phyloP scores from a whole-genome alignment of 768 basidiomycete genomes.

The Auriculariales sp. region DNA sequence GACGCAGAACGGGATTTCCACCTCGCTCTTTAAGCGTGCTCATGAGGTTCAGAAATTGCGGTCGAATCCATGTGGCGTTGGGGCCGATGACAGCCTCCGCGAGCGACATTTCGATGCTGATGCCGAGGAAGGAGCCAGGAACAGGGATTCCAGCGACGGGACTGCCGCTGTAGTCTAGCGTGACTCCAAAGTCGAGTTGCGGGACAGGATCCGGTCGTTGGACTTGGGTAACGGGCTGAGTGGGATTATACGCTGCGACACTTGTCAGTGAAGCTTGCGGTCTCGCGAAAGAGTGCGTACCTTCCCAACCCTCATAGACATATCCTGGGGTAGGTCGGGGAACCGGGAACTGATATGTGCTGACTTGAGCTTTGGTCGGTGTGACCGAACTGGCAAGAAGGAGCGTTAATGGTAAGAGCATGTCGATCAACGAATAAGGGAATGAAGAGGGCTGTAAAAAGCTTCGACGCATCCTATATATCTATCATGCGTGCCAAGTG shows the following conservation, averaged over 20 bases:
- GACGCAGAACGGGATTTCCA: conserved; percentile 24
- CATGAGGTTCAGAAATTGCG: conserved; percentile 32
- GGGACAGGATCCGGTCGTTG: background rate
- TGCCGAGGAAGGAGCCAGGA: conserved; percentile 40
- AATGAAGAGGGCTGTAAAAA: too few relatives aligned
- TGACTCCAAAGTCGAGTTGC: background rate
- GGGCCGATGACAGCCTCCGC: conserved; percentile 33
- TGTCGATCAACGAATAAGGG: too few relatives aligned
- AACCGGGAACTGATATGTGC: background rate
- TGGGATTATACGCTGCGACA: background rate
- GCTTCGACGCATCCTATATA: too few relatives aligned
- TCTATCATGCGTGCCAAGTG: too few relatives aligned
- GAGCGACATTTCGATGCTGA: conserved; percentile 66
- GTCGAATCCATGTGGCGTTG: conserved; percentile 15
- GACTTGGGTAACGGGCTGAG: background rate
- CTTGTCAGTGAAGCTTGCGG: background rate
- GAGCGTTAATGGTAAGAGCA: too few relatives aligned
- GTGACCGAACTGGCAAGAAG: too few relatives aligned
- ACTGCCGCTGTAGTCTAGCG: background rate
- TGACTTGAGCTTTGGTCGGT: background rate
- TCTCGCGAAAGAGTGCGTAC: background rate
- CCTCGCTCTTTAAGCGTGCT: conserved; percentile 28
- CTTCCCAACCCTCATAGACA: background rate
- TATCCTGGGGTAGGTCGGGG: background rate
- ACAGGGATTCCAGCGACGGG: conserved; percentile 16